Percentiles rank a stretch among this genome's conserved stretches.
Conservation (phyloP, 495 filamentous ascomycete species). For the Usnea hakonensis region DNA sequence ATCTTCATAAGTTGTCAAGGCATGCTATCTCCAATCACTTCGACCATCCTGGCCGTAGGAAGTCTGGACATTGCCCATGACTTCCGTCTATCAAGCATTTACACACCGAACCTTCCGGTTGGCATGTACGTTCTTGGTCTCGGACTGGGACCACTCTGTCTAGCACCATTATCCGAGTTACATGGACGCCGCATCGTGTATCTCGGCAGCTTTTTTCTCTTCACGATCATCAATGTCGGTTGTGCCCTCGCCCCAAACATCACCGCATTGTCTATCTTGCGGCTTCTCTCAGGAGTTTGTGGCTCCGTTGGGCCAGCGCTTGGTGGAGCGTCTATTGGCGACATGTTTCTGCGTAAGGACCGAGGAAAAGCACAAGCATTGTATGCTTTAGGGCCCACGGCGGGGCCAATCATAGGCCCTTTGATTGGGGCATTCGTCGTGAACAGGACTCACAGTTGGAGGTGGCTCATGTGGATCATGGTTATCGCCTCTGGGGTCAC, state of each 20-base stretch:
- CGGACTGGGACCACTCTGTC: background rate
- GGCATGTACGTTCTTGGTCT: background rate
- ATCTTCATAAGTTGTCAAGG: background rate
- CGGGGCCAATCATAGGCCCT: slow-evolving; percentile 35
- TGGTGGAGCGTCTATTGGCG: slow-evolving; percentile 12
- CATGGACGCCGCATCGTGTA: background rate
- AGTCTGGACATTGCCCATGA: background rate
- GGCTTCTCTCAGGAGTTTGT: background rate
- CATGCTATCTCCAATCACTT: background rate
- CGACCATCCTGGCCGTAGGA: background rate
- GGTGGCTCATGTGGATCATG: background rate
- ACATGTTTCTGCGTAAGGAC: slow-evolving; percentile 10
- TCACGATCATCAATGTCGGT: background rate
- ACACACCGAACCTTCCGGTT: background rate
- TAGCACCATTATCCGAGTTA: background rate
- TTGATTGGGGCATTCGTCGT: background rate
- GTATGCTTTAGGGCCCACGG: slow-evolving; percentile 44
- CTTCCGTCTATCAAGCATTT: background rate
- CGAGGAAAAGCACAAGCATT: slow-evolving; percentile 39
- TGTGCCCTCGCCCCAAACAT: background rate
- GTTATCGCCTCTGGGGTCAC: background rate
- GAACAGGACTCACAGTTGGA: background rate
- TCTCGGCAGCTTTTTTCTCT: background rate
- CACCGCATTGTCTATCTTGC: background rate
- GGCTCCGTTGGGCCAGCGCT: slow-evolving; percentile 25